Evolutionary conservation across 2,329 filamentous ascomycete genomes (phyloP).

Genomic region (Remersonia thermophila): DNA sequence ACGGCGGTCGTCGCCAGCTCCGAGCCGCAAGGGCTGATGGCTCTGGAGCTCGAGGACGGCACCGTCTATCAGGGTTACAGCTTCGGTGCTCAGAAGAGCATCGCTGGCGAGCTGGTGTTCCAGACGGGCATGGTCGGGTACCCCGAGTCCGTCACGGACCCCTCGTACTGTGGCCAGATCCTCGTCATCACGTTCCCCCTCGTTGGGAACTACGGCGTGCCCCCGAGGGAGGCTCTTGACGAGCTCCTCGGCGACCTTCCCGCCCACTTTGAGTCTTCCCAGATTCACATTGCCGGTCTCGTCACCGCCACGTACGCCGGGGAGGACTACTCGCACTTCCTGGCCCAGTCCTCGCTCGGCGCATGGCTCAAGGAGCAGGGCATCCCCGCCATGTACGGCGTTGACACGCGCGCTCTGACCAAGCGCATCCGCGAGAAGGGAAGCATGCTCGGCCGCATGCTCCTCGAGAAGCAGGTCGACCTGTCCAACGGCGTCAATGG

Average conservation of each 20-base stretch:
- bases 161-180: slow-evolving; percentile 86
- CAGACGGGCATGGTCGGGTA: slow-evolving; percentile 99
- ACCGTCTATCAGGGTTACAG: slow-evolving; percentile 85
- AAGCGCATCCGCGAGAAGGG: slow-evolving; percentile 90
- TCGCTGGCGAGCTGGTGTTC: slow-evolving; percentile 95
- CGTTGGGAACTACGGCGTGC: slow-evolving; percentile 98
- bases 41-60: slow-evolving; percentile 88
- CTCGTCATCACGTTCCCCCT: slow-evolving; percentile 96
- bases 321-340: slow-evolving; percentile 89
- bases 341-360: slow-evolving; percentile 81
- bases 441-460: slow-evolving; percentile 88
- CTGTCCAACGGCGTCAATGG: slow-evolving; percentile 32
- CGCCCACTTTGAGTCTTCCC: slow-evolving; percentile 80
- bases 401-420: slow-evolving; percentile 86
- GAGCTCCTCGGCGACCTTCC: slow-evolving; percentile 75
- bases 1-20: slow-evolving; percentile 44
- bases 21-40: slow-evolving; percentile 53
- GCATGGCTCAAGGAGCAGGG: slow-evolving; percentile 94
- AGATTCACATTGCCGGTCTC: slow-evolving; percentile 90
- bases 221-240: slow-evolving; percentile 73
- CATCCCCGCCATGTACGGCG: slow-evolving; percentile 84
- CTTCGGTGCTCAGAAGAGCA: slow-evolving; percentile 90
- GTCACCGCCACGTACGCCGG: slow-evolving; percentile 85
- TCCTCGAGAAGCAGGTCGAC: slow-evolving; percentile 49
- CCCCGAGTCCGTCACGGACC: slow-evolving; percentile 84